A percentile compares a stretch with the other conserved stretches of the same genome.
These are phyloP conservation scores for Curvularia spicifera DNA, from an alignment of 2,329 filamentous ascomycete species.

Conservation along the genomic window DNA sequence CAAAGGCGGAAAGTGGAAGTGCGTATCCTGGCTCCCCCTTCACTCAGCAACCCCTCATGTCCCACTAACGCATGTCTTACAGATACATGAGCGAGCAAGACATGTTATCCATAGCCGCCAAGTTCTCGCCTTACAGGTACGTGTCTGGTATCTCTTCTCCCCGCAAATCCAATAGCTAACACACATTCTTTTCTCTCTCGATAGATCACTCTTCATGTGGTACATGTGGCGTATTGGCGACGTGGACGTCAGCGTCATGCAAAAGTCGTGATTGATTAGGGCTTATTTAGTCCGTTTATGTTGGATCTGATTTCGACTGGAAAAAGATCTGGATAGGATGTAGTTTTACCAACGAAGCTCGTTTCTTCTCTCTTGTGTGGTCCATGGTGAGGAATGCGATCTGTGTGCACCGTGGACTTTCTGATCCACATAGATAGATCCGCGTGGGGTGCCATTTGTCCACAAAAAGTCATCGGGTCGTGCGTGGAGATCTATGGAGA, in stretches of 20 bases:
- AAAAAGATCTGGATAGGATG: background rate
- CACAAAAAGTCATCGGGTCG: background rate
- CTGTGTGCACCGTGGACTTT: background rate
- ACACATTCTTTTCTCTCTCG: no score
- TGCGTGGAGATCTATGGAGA: background rate
- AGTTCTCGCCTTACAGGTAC: slow-evolving; percentile 80
- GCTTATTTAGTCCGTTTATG: background rate
- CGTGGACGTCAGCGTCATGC: slow-evolving; percentile 69
- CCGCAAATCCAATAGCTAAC: background rate
- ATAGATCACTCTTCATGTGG: slow-evolving; percentile 92
- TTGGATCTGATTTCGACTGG: background rate
- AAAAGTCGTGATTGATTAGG: slow-evolving; percentile 20
- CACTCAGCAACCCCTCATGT: background rate
- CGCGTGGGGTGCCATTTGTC: background rate
- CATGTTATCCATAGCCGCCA: slow-evolving; percentile 81
- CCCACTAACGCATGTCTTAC: background rate
- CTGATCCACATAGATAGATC: background rate
- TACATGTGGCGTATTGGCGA: slow-evolving; percentile 93
- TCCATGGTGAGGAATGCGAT: background rate
- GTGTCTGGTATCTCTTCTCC: slow-evolving; percentile 25
- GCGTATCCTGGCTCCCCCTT: slow-evolving; percentile 10
- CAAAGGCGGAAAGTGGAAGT: slow-evolving; percentile 86
- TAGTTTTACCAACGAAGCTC: background rate
- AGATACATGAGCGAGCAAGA: slow-evolving; percentile 89
- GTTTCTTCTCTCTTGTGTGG: background rate